Evolutionary conservation across 352 stramenopile genomes (phyloP).

Genomic region (Poterioochromonas sp.): DNA sequence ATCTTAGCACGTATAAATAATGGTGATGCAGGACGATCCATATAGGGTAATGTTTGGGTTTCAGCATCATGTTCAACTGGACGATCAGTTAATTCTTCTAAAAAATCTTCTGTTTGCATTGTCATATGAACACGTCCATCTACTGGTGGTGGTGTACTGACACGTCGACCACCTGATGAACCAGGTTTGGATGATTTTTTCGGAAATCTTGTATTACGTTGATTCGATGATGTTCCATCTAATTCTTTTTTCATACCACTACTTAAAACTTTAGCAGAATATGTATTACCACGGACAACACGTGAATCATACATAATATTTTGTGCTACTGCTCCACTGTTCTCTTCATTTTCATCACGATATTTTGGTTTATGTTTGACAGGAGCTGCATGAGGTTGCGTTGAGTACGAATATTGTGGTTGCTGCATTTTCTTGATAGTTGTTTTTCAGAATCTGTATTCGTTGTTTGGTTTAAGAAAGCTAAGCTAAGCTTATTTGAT

Average conservation of each 20-base stretch:
- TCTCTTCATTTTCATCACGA: slow-evolving; percentile 32
- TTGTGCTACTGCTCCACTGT: slow-evolving; percentile 9
- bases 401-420: slow-evolving; percentile 24
- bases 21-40: slow-evolving; percentile 65
- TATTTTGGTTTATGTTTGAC: slow-evolving; percentile 21
- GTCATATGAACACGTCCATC: slow-evolving; percentile 75
- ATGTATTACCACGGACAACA: slow-evolving; percentile 84
- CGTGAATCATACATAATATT: slow-evolving; percentile 88
- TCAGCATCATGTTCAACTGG: slow-evolving; percentile 70
- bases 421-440: too few relatives aligned
- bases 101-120: slow-evolving; percentile 84
- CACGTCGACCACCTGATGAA: slow-evolving; percentile 43
- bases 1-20: slow-evolving; percentile 73
- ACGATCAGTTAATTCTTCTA: slow-evolving; percentile 81
- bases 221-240: too few relatives aligned
- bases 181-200: not conserved
- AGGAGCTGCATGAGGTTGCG: slow-evolving; percentile 34
- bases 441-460: too few relatives aligned
- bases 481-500: too few relatives aligned
- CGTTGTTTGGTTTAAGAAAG: too few relatives aligned
- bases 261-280: slow-evolving; percentile 56
- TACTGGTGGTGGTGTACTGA: slow-evolving; percentile 67
- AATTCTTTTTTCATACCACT: not conserved
- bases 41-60: slow-evolving; percentile 78
- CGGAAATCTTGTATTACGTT: not conserved